A percentile compares a stretch with the other conserved stretches of the same genome.
Conservation (phyloP, 306 rosid species). For the Arachis hypogaea region DNA sequence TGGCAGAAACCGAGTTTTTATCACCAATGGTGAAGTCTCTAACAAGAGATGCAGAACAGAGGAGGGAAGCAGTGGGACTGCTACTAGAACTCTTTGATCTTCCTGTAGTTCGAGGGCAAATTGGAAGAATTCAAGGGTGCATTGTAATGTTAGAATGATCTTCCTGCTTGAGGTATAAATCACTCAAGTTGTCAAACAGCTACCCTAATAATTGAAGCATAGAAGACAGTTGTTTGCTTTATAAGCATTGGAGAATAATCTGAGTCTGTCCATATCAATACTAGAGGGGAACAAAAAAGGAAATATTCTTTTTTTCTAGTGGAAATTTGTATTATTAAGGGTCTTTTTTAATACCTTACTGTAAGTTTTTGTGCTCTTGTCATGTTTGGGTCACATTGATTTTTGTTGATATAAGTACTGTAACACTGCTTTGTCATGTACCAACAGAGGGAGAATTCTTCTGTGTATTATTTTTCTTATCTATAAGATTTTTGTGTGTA, state of each 20-base stretch:
- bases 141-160: too few relatives aligned
- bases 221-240: conserved; percentile 37
- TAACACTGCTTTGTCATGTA: conserved; percentile 34
- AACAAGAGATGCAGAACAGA: too few relatives aligned
- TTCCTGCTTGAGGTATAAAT: too few relatives aligned
- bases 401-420: conserved; percentile 36
- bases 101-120: too few relatives aligned
- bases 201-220: conserved; percentile 36
- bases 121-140: too few relatives aligned
- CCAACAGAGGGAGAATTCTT: conserved; percentile 43
- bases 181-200: conserved; percentile 24
- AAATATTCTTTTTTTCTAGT: conserved; percentile 27
- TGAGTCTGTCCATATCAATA: conserved; percentile 38
- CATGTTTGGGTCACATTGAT: conserved; percentile 36
- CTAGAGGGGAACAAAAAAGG: conserved; percentile 16
- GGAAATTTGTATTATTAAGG: not conserved
- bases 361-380: not conserved
- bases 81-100: too few relatives aligned
- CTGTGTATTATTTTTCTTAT: not conserved
- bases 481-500: not conserved
- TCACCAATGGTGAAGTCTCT: too few relatives aligned
- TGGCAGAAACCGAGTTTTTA: too few relatives aligned
- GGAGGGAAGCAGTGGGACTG: too few relatives aligned
- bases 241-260: conserved; percentile 32
- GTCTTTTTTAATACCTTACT: too few relatives aligned